phyloP scores from a whole-genome alignment of 257 asterid species.

The Mitragyna speciosa region DNA sequence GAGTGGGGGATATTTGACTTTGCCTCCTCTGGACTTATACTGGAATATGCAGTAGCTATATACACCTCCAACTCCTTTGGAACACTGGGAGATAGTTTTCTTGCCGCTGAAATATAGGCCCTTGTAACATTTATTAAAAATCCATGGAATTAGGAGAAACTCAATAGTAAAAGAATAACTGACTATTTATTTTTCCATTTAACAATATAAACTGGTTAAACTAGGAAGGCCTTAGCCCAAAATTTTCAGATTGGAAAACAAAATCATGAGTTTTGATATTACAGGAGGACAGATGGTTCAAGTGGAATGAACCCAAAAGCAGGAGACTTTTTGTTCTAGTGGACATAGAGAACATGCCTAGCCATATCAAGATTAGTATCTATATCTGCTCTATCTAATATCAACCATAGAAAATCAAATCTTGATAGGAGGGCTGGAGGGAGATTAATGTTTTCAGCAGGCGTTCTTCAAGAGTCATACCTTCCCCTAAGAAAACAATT shows the following conservation, averaged over 20 bases:
- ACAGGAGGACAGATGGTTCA: slow-evolving; percentile 93
- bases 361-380: slow-evolving; percentile 98
- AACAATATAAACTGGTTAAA: neutral
- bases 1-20: too few relatives aligned
- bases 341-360: slow-evolving; percentile 95
- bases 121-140: slow-evolving; percentile 42
- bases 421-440: slow-evolving; percentile 99
- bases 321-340: slow-evolving; percentile 92
- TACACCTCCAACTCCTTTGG: too few relatives aligned
- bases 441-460: slow-evolving; percentile 97
- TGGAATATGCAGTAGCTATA: too few relatives aligned
- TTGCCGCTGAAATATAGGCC: slow-evolving; percentile 75
- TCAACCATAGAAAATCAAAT: slow-evolving; percentile 96
- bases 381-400: slow-evolving; percentile 97
- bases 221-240: neutral
- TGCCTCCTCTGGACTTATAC: too few relatives aligned
- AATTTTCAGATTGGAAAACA: neutral
- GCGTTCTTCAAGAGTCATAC: slow-evolving; percentile 92
- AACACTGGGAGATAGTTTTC: too few relatives aligned
- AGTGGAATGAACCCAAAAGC: slow-evolving; percentile 98
- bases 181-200: neutral
- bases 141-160: neutral
- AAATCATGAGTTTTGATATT: slow-evolving; percentile 18
- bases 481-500: slow-evolving; percentile 68
- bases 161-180: neutral